These are phyloP conservation scores for Colletotrichum echinochloae DNA, from an alignment of 2,329 filamentous ascomycete species.

Conservation along the genomic window DNA sequence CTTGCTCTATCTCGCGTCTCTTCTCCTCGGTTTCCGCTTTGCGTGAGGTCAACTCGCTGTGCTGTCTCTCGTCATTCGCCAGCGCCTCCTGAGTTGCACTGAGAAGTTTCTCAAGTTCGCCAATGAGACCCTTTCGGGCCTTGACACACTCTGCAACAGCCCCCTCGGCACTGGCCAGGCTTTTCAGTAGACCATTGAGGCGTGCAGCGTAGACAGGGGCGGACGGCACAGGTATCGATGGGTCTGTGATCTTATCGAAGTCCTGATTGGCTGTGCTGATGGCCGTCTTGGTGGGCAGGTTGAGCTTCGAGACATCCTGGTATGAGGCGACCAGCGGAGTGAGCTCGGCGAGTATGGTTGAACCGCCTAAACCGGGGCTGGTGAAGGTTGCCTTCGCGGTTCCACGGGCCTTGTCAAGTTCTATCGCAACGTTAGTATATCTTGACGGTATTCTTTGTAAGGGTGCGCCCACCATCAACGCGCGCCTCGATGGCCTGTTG, in stretches of 20 bases:
- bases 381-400: constrained; percentile 63
- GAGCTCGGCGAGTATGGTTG: constrained; percentile 80
- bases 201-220: constrained; percentile 93
- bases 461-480: constrained; percentile 73
- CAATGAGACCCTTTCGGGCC: constrained; percentile 81
- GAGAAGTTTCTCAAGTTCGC: constrained; percentile 84
- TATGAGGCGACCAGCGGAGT: constrained; percentile 80
- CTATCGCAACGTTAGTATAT: constrained; percentile 52
- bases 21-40: constrained; percentile 81
- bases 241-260: constrained; percentile 85
- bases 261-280: constrained; percentile 81
- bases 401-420: constrained; percentile 71
- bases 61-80: constrained; percentile 74
- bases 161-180: constrained; percentile 86
- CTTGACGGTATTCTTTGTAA: not conserved
- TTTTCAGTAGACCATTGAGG: constrained; percentile 89
- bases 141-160: constrained; percentile 92
- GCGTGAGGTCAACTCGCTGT: constrained; percentile 73
- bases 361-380: constrained; percentile 73
- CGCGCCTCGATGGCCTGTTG: constrained; percentile 84
- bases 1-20: constrained; percentile 90
- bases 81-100: constrained; percentile 78
- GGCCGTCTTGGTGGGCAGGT: constrained; percentile 74
- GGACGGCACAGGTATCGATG: constrained; percentile 75
- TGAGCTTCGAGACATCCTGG: constrained; percentile 78